Evolutionary conservation across 495 filamentous ascomycete species (phyloP).

Genomic region (Neurospora sp.): DNA sequence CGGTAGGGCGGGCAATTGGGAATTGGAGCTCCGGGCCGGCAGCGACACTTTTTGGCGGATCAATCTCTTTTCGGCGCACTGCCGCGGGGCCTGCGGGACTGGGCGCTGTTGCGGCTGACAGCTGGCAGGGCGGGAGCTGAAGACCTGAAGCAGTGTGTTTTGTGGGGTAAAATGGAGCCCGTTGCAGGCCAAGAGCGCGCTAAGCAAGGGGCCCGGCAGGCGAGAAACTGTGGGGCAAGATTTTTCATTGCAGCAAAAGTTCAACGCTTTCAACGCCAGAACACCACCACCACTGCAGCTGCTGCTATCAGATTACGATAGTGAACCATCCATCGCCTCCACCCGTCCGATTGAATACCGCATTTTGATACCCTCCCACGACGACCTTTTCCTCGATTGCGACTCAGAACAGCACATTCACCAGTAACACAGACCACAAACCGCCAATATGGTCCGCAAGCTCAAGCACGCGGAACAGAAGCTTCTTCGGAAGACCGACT

Average conservation of each 20-base stretch:
- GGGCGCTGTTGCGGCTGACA: neutral
- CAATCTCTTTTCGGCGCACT: conserved; percentile 1
- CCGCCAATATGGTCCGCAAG: conserved; percentile 66
- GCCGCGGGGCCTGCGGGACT: neutral
- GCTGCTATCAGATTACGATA: neutral
- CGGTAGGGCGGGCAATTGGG: neutral
- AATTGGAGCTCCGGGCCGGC: neutral
- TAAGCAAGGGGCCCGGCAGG: neutral
- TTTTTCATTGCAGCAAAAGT: neutral
- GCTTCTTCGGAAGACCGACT: conserved; percentile 82
- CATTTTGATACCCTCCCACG: neutral
- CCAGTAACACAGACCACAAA: neutral
- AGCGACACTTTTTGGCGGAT: conserved; percentile 2
- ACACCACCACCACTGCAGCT: neutral
- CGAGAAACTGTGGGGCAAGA: conserved; percentile 10
- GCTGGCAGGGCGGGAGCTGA: neutral
- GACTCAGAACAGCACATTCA: neutral
- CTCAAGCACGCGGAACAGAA: conserved; percentile 73
- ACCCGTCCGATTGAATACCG: neutral
- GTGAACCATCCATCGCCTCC: neutral
- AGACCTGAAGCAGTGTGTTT: neutral
- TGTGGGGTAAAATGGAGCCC: neutral
- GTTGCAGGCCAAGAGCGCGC: neutral
- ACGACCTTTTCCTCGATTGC: neutral
- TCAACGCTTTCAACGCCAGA: neutral